phyloP scores from a whole-genome alignment of 2,329 filamentous ascomycete genomes.

The Aspergillus hiratsukae region DNA sequence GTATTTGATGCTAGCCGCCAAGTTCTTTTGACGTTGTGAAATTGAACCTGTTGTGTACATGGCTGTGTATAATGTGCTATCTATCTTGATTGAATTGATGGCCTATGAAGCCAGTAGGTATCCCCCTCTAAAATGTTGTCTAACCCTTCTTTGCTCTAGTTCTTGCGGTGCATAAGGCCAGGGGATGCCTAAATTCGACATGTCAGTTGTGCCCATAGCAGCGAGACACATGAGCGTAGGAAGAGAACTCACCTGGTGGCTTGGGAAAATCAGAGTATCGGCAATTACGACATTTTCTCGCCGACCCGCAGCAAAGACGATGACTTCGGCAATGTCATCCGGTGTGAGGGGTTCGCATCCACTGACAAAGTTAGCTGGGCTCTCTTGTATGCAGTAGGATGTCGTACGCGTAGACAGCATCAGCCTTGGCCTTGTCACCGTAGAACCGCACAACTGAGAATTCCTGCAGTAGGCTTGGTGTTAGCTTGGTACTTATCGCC shows the following conservation, averaged over 20 bases:
- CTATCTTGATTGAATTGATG: background rate
- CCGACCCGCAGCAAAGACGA: conserved; percentile 79
- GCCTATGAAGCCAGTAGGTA: background rate
- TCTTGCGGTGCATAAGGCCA: conserved; percentile 22
- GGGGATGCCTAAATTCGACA: conserved; percentile 14
- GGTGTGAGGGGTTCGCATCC: conserved; percentile 79
- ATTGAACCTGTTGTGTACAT: background rate
- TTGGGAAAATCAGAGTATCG: conserved; percentile 81
- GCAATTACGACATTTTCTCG: conserved; percentile 88
- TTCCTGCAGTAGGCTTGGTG: conserved; percentile 49
- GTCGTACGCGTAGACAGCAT: conserved; percentile 77
- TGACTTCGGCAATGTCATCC: conserved; percentile 84
- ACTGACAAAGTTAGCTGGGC: conserved; percentile 36
- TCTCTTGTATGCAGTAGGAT: background rate
- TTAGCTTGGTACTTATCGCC: conserved; percentile 1
- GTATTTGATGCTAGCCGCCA: background rate
- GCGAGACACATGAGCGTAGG: background rate
- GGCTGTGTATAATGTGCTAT: background rate
- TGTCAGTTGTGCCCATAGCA: background rate
- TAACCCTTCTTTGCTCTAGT: conserved; percentile 8
- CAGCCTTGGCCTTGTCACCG: conserved; percentile 83
- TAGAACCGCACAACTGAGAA: conserved; percentile 86
- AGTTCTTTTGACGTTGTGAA: background rate
- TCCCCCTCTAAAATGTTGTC: background rate
- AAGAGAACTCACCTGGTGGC: conserved; percentile 66